A percentile compares a stretch with the other conserved stretches of the same genome.
These are phyloP conservation scores for Ophiostoma sp. DNA, from an alignment of 2,329 filamentous ascomycete genomes.

Conservation along the genomic window DNA sequence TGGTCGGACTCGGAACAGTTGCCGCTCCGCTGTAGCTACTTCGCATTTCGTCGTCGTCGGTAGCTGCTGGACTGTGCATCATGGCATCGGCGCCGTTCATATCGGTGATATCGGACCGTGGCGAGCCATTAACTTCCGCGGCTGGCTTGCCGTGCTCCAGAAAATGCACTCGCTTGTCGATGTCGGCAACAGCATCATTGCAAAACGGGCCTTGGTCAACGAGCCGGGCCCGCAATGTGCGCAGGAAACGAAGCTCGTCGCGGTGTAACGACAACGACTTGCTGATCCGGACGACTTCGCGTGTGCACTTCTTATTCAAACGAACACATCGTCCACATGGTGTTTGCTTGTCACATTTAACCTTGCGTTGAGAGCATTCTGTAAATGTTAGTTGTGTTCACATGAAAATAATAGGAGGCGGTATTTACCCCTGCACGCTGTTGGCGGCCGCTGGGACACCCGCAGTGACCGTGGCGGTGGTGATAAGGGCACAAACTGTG, in stretches of 20 bases:
- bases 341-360: slow-evolving; percentile 27
- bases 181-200: slow-evolving; percentile 18
- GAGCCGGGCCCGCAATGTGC: slow-evolving; percentile 14
- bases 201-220: neutral
- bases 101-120: neutral
- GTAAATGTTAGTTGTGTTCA: neutral
- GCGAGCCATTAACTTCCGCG: neutral
- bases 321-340: slow-evolving; percentile 27
- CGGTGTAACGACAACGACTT: slow-evolving; percentile 27
- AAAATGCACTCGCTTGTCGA: slow-evolving; percentile 24
- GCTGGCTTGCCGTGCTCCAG: slow-evolving; percentile 25
- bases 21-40: slow-evolving; percentile 10
- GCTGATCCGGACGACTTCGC: slow-evolving; percentile 28
- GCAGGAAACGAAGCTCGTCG: slow-evolving; percentile 26
- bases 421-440: slow-evolving; percentile 24
- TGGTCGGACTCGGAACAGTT: neutral
- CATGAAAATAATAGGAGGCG: neutral
- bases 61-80: slow-evolving; percentile 7
- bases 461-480: slow-evolving; percentile 12
- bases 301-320: slow-evolving; percentile 24
- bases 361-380: slow-evolving; percentile 28
- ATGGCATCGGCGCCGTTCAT: neutral
- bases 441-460: slow-evolving; percentile 27
- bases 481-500: slow-evolving; percentile 7
- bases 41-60: slow-evolving; percentile 1